Conservation (phyloP, 768 basidiomycete species). For the Hygrocybe coccinea region DNA sequence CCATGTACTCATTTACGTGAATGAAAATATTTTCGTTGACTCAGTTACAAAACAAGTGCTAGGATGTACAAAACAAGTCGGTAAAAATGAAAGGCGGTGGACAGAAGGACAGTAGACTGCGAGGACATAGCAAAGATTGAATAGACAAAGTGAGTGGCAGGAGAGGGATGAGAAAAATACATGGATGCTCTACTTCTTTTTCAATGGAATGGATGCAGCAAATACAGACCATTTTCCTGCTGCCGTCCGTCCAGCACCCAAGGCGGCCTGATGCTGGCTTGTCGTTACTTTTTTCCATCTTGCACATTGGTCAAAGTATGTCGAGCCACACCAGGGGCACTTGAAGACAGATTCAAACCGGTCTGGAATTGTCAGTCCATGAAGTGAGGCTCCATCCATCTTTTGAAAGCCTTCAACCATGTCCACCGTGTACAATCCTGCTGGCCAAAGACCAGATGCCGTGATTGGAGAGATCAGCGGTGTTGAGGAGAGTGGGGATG, state of each 20-base stretch:
- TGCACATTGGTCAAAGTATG: background rate
- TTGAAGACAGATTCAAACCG: background rate
- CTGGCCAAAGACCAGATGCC: conserved; percentile 19
- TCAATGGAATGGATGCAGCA: background rate
- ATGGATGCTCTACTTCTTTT: background rate
- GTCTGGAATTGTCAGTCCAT: background rate
- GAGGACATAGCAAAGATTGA: no score
- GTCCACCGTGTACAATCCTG: conserved; percentile 14
- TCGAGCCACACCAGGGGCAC: background rate
- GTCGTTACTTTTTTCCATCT: background rate
- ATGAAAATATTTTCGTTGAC: background rate
- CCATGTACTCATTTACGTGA: background rate
- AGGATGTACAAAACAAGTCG: background rate
- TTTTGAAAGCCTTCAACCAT: conserved; percentile 14
- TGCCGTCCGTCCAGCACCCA: background rate
- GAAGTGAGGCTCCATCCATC: conserved; percentile 6
- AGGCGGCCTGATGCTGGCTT: background rate
- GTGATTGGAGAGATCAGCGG: no score
- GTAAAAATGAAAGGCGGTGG: background rate
- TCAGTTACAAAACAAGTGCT: background rate
- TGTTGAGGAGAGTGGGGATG: conserved; percentile 15
- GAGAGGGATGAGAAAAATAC: background rate
- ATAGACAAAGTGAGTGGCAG: no score
- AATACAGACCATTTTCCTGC: background rate
- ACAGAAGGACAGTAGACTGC: no score